Percentiles rank a stretch among this genome's conserved stretches.
Conservation (phyloP, 805 yeast genomes). For the Jamesozyma lodderae region DNA sequence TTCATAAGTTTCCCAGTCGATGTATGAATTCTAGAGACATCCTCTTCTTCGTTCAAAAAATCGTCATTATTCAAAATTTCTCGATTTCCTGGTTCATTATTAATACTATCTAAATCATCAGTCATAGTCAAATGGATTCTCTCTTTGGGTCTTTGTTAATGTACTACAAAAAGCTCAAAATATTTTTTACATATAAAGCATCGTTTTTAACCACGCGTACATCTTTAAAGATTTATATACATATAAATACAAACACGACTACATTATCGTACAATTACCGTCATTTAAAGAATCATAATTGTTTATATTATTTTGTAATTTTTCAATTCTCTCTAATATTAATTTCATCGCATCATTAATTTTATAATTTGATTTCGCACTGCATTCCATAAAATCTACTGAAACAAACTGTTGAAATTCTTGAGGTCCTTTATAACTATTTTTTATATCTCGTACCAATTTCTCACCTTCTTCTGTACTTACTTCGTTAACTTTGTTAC, state of each 20-base stretch:
- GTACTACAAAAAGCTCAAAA: too few species aligned
- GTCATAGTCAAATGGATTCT: too few species aligned
- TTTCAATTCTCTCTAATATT: slow-evolving; percentile 2
- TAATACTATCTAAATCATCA: not conserved
- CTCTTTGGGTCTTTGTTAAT: too few species aligned
- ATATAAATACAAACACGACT: too few species aligned
- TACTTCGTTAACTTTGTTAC: slow-evolving; percentile 5
- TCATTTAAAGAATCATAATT: not conserved
- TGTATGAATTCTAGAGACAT: slow-evolving; percentile 5
- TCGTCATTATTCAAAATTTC: too few species aligned
- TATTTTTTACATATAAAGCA: too few species aligned
- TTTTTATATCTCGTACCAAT: slow-evolving; percentile 8
- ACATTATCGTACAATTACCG: not conserved
- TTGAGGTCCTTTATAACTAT: not conserved
- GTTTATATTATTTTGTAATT: not conserved
- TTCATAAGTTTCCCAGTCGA: slow-evolving; percentile 13
- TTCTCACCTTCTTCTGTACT: slow-evolving; percentile 15
- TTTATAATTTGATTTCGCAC: slow-evolving; percentile 20
- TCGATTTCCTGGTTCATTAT: too few species aligned
- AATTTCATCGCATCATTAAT: slow-evolving; percentile 18
- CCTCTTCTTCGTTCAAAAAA: not conserved
- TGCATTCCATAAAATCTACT: slow-evolving; percentile 23
- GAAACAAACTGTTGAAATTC: too few species aligned
- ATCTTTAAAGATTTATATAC: too few species aligned
- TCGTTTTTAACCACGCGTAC: too few species aligned